Evolutionary conservation across 2,329 filamentous ascomycete genomes (phyloP).

Genomic region (Elsinoe australis): DNA sequence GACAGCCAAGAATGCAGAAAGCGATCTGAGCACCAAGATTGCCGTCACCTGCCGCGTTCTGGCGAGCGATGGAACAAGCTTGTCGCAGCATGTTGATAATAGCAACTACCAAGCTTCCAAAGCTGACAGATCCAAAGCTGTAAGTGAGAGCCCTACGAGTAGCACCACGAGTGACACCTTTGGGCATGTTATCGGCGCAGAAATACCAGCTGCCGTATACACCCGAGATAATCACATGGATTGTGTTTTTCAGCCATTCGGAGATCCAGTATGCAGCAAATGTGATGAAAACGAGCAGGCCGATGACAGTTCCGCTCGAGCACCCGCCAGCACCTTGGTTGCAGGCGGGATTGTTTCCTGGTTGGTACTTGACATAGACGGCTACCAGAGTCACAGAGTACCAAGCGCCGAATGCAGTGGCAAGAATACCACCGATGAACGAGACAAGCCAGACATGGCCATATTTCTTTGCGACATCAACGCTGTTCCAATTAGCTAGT

Average conservation of each 20-base stretch:
- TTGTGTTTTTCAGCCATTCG: constrained; percentile 88
- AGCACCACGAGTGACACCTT: constrained; percentile 73
- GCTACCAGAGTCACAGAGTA: constrained; percentile 79
- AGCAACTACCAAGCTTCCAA: constrained; percentile 79
- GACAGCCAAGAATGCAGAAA: constrained; percentile 68
- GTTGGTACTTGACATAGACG: constrained; percentile 77
- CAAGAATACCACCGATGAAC: constrained; percentile 69
- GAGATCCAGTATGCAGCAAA: constrained; percentile 93
- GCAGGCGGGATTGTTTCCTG: constrained; percentile 53
- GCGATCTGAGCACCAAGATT: constrained; percentile 60
- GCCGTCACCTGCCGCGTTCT: constrained; percentile 56
- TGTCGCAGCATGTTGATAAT: constrained; percentile 81
- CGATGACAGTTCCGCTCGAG: constrained; percentile 69
- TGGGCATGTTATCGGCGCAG: constrained; percentile 60
- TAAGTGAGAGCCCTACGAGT: constrained; percentile 76
- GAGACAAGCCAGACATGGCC: constrained; percentile 84
- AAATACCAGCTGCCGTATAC: constrained; percentile 96
- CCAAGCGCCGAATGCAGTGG: constrained; percentile 72
- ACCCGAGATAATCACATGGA: constrained; percentile 79
- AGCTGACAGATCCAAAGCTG: constrained; percentile 82
- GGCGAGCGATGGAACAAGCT: constrained; percentile 68
- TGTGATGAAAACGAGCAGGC: constrained; percentile 75
- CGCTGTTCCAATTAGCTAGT: constrained; percentile 34
- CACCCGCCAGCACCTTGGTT: constrained; percentile 53
- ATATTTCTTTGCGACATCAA: constrained; percentile 74